These are phyloP conservation scores for Serendipita vermifera DNA, from an alignment of 768 basidiomycete species.

Conservation along the genomic window DNA sequence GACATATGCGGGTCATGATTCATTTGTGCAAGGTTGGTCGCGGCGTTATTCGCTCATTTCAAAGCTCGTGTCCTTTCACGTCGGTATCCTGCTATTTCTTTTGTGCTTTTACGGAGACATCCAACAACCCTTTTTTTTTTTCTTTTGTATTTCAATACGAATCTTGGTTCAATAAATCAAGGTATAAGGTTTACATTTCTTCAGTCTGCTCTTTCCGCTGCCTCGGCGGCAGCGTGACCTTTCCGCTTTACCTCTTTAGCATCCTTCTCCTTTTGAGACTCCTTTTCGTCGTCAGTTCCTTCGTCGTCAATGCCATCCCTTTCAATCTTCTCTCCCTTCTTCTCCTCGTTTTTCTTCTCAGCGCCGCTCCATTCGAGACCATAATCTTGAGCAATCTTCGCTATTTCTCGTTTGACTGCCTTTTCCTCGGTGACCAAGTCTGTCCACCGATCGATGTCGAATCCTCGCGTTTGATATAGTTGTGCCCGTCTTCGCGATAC, in stretches of 20 bases:
- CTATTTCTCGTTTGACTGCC: conserved; percentile 39
- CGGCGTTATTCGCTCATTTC: too few species aligned
- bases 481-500: conserved; percentile 43
- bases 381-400: conserved; percentile 48
- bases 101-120: too few species aligned
- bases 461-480: conserved; percentile 42
- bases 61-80: too few species aligned
- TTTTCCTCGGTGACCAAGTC: conserved; percentile 41
- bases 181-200: too few species aligned
- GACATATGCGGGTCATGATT: too few species aligned
- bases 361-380: conserved; percentile 31
- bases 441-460: conserved; percentile 49
- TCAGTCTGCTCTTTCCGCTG: neutral
- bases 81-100: too few species aligned
- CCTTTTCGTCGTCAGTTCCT: neutral
- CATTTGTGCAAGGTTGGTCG: too few species aligned
- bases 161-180: too few species aligned
- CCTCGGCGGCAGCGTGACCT: neutral
- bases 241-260: neutral
- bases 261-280: neutral
- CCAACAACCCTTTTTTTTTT: too few species aligned
- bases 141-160: too few species aligned
- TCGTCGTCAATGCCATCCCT: neutral
- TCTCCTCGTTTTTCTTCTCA: conserved; percentile 19
- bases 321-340: conserved; percentile 11